phyloP scores from a whole-genome alignment of 345 rosid species.

The Arabidopsis suecica region DNA sequence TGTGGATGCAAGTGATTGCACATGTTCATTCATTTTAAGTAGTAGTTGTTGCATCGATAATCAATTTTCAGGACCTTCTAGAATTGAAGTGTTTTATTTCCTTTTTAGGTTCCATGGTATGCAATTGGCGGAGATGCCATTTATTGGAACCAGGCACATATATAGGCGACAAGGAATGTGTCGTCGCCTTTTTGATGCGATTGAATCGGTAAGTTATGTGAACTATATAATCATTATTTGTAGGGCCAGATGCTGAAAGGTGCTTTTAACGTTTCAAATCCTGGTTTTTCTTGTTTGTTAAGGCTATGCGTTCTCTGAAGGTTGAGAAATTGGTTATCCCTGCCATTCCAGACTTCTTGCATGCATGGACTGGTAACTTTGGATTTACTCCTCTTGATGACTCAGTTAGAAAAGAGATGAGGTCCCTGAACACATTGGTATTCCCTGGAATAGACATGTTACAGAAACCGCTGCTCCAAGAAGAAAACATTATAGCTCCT shows the following conservation, averaged over 20 bases:
- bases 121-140: constrained; percentile 50
- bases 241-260: background rate
- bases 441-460: constrained; percentile 47
- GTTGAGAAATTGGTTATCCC: constrained; percentile 50
- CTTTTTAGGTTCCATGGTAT: constrained; percentile 48
- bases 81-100: constrained; percentile 18
- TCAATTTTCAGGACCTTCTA: constrained; percentile 15
- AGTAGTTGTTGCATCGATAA: background rate
- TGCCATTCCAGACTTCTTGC: constrained; percentile 47
- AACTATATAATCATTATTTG: constrained; percentile 1
- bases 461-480: constrained; percentile 40
- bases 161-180: constrained; percentile 51
- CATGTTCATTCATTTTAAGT: constrained; percentile 10
- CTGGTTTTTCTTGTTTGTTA: constrained; percentile 22
- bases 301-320: constrained; percentile 45
- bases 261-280: constrained; percentile 4
- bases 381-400: constrained; percentile 43
- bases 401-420: constrained; percentile 43
- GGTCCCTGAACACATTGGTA: constrained; percentile 38
- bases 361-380: constrained; percentile 47
- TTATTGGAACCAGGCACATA: constrained; percentile 50
- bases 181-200: constrained; percentile 46
- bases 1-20: constrained; percentile 12
- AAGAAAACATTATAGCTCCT: constrained; percentile 12
- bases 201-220: constrained; percentile 40